Evolutionary conservation across 2,329 filamentous ascomycete genomes (phyloP).

Genomic region (Penicillium sp.): DNA sequence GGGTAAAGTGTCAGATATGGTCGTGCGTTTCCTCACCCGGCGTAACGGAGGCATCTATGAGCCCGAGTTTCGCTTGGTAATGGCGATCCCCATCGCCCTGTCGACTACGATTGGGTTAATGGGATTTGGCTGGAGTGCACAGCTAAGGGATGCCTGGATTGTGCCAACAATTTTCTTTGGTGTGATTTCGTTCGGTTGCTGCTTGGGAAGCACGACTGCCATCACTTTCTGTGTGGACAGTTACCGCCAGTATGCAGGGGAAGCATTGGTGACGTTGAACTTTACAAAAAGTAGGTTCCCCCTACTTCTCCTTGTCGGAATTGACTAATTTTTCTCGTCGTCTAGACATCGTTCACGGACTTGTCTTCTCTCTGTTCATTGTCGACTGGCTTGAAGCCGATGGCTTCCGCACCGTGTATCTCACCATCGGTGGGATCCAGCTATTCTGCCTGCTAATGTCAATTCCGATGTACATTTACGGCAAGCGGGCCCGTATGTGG

Average conservation of each 20-base stretch:
- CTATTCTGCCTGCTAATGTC: conserved; percentile 71
- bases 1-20: conserved; percentile 80
- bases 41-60: conserved; percentile 94
- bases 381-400: conserved; percentile 76
- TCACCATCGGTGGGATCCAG: conserved; percentile 85
- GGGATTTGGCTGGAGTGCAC: conserved; percentile 92
- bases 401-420: conserved; percentile 75
- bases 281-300: conserved; percentile 73
- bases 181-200: conserved; percentile 87
- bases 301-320: not conserved
- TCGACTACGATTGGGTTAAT: conserved; percentile 83
- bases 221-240: conserved; percentile 95
- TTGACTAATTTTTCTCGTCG: conserved; percentile 9
- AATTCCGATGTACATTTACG: conserved; percentile 92
- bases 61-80: conserved; percentile 87
- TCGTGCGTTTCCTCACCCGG: conserved; percentile 78
- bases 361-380: conserved; percentile 87
- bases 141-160: conserved; percentile 76
- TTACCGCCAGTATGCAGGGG: conserved; percentile 89
- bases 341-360: conserved; percentile 76
- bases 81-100: conserved; percentile 78
- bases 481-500: conserved; percentile 92
- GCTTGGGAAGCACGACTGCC: conserved; percentile 82
- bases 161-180: conserved; percentile 94
- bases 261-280: conserved; percentile 91